Base-by-base conservation (phyloP, 495 filamentous ascomycete genomes). In the Xylaria acuta region DNA sequence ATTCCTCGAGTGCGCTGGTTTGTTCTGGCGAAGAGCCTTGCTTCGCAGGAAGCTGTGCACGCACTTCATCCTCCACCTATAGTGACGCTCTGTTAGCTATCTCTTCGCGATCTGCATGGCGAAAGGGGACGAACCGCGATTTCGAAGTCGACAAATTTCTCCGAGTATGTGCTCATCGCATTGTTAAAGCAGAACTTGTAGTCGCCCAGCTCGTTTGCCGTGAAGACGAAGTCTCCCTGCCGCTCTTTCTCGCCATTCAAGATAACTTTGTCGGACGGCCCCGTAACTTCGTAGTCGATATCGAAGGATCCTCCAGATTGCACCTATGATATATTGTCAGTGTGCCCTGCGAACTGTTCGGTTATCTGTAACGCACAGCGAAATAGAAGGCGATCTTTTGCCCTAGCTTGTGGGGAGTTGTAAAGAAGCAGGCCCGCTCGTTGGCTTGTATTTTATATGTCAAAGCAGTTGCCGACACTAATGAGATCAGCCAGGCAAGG, bases 161-260 rank as follows among this genome's bases (percentile, higher is more conserved):
- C 97, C 30, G 95, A 91, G 77, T 96, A 97, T 3, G 95, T 98
- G 75, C 93, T 96, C 93, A 98, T 97, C 77, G 97, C 93, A 77
- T 98, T 99, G 84, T 96, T 91, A 85, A 99, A 98, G 88, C 97
- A 99, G 83, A 98, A 98, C 68, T 89, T 89, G 83, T 98, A 98
- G 77, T 98, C 96, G 60, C 97, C 97, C n/a, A 89, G 73, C 59
- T 97, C 92, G 75, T 92, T 92, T 5, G 96, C 97, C 2, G 97
- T 98, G 80, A 99, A 99, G 43, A 98, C 97, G 75, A 97, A 98
- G 82, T 99, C 97, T 59, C 96, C 96, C 83, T 98, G 96, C 69
- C 96, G 87, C 81, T 99, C 96, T 82, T 97, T 97, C 73, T 89
- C 85, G 63, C 94, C 96, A 71, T 97, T 93, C 76, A 98, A 81